Evolutionary conservation across 148 eudicot genomes (phyloP).

Genomic region (Amaranthus cruentus): DNA sequence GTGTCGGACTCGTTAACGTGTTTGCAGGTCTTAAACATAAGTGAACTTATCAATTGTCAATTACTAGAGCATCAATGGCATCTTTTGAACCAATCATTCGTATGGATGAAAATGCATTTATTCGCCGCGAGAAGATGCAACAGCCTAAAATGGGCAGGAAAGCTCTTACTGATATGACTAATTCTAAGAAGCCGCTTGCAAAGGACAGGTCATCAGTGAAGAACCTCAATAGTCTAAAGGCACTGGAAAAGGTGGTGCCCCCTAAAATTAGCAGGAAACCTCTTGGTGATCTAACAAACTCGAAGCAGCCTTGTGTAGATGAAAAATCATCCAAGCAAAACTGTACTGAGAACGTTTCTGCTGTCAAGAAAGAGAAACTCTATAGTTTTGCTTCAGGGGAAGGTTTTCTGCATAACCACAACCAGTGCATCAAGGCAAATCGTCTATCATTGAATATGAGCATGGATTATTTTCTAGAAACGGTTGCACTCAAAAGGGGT

Average conservation of each 20-base stretch:
- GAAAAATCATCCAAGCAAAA: conserved; percentile 20
- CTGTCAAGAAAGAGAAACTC: conserved; percentile 1
- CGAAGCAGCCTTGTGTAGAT: conserved; percentile 14
- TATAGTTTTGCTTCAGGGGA: conserved; percentile 15
- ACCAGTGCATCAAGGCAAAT: conserved; percentile 19
- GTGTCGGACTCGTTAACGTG: no score
- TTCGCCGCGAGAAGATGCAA: conserved; percentile 17
- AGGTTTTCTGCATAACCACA: conserved; percentile 22
- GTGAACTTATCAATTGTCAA: conserved; percentile 3
- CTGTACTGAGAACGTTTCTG: conserved; percentile 12
- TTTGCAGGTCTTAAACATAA: conserved; percentile 4
- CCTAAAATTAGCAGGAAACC: conserved; percentile 22
- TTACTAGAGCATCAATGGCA: no score
- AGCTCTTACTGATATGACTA: conserved; percentile 25
- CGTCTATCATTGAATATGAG: conserved; percentile 13
- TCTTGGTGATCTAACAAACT: conserved; percentile 27
- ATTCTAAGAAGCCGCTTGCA: conserved; percentile 22
- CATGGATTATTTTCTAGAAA: conserved; percentile 26
- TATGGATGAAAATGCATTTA: conserved; percentile 17
- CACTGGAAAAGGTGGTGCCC: conserved; percentile 16
- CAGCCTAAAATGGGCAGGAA: conserved; percentile 16
- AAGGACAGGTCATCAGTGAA: conserved; percentile 6
- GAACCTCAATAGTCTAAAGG: conserved; percentile 11
- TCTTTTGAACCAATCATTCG: conserved; percentile 24
- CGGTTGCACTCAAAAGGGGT: conserved; percentile 22